Evolutionary conservation across 345 rosid species (phyloP), one percentile per base, ranked within the genome.

Genomic region (Citrus inodora): DNA sequence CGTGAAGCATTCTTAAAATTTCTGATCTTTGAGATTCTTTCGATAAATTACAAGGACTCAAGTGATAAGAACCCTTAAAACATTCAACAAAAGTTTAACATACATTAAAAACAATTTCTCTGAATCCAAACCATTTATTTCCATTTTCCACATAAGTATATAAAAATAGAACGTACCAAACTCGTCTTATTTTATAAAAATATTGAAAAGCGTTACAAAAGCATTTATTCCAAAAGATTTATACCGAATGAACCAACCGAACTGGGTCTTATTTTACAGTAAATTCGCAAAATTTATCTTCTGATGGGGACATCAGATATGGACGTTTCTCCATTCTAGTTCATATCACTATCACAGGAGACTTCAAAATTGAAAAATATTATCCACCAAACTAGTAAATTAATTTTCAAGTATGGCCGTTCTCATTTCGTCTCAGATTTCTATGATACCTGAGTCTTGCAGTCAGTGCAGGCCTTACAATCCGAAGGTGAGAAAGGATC

Each of bases 401-500:
- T 5, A 13, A 6, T 25, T 42, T 70, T 9, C 28, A 33, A 11
- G 51, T 14, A 1, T 17, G 33, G 4, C 38, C 7, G 51, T 62
- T 53, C 32, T 82, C 62, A 81, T 70, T 84, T 84, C 78, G 85
- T 83, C 38, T 55, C 82, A 70, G 67, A 42, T 74, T 77, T 71
- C 70, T 80, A 74, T 58, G 82, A 80, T 82, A 76, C 55, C 9
- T 80, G 78, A 59, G 86, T 80, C 56, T 61, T 71, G 78, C 83
- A 82, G 11, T 68, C 75, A 3, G 84, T 84, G 82, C 87, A 76
- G 32, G 89, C 77, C 9, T 74, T 71, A n/a, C 88, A 78, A 73
- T 80, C 83, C 0, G 82, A 84, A 75, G 89, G 72, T 13, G 87
- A 76, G 60, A 74, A 60, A 62, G 61, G 82, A 81, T 86, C 92